Evolutionary conservation across 768 basidiomycete species (phyloP).

Genomic region (Tricholoma saponaceum): DNA sequence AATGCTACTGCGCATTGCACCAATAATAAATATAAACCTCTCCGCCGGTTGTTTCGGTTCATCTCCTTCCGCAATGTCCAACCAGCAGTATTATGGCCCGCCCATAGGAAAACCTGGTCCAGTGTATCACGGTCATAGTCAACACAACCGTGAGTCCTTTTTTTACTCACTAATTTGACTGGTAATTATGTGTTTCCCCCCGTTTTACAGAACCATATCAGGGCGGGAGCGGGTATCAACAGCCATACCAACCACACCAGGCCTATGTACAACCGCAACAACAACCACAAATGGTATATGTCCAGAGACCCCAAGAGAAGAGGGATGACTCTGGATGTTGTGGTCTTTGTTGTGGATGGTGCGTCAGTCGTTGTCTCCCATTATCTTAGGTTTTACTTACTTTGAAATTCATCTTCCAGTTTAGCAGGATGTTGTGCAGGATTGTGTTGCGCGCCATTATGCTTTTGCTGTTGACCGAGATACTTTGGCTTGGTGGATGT

Average conservation of each 20-base stretch:
- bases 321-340: constrained; percentile 3
- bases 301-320: constrained; percentile 1
- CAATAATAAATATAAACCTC: neutral
- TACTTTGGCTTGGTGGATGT: too few relatives aligned
- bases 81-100: neutral
- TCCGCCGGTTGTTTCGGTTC: too few relatives aligned
- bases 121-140: neutral
- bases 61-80: neutral
- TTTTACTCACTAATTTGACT: neutral
- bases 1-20: neutral
- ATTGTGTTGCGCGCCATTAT: neutral
- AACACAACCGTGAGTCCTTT: neutral
- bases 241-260: neutral
- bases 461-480: neutral
- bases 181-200: neutral
- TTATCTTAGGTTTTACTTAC: neutral
- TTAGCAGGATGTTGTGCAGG: neutral
- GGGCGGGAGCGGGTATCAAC: too few relatives aligned
- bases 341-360: constrained; percentile 7
- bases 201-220: neutral
- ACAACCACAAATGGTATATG: constrained; percentile 9
- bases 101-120: neutral
- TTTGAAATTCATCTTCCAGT: neutral
- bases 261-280: constrained; percentile 2
- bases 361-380: neutral